These are phyloP conservation scores for Schizosaccharomyces octosporus DNA, from an alignment of 805 yeast genomes.

Conservation along the genomic window DNA sequence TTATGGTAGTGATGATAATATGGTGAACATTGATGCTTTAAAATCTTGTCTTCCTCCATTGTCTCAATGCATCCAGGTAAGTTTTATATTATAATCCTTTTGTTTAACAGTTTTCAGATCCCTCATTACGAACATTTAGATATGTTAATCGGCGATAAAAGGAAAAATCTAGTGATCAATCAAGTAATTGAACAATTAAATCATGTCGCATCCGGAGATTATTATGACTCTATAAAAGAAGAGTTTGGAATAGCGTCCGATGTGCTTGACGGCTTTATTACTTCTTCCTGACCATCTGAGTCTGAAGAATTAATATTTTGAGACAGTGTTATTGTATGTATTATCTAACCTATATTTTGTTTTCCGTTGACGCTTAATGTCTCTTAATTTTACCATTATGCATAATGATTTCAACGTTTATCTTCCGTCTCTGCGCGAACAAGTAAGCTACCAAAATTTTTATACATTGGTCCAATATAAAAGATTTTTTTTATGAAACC, in stretches of 20 bases:
- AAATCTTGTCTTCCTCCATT: neutral
- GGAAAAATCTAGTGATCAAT: neutral
- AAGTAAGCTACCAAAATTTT: no score
- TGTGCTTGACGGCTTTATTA: neutral
- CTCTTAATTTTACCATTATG: no score
- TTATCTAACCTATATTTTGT: no score
- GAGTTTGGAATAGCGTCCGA: neutral
- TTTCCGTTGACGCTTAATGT: no score
- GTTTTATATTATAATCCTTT: neutral
- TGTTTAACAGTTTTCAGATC: neutral
- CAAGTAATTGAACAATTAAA: neutral
- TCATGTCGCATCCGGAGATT: neutral
- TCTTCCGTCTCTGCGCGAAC: no score
- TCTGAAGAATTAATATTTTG: no score
- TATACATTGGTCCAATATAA: no score
- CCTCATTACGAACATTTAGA: neutral
- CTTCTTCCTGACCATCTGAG: no score
- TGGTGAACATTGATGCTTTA: conserved; percentile 65
- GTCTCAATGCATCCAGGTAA: neutral
- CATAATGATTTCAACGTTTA: no score
- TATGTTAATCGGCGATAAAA: neutral
- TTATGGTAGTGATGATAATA: conserved; percentile 58
- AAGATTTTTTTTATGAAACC: no score
- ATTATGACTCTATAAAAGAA: neutral
- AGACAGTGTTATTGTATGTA: no score